phyloP scores from a whole-genome alignment of 306 rosid genomes.

The Ormosia emarginata region DNA sequence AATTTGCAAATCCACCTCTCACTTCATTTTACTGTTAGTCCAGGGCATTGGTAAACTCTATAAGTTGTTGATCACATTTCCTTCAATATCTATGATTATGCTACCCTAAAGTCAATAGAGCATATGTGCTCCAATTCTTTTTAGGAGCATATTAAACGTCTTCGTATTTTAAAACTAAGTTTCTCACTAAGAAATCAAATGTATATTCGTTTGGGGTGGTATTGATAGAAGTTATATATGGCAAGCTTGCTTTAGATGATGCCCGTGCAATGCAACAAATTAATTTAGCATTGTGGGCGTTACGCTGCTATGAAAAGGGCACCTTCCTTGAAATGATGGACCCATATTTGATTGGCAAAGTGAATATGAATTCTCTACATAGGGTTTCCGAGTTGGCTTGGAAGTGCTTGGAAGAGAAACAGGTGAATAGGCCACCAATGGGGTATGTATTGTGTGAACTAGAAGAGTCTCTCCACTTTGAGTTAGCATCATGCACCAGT shows the following conservation, averaged over 20 bases:
- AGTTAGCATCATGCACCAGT: neutral
- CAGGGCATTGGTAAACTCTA: too few species aligned
- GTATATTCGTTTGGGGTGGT: conserved; percentile 54
- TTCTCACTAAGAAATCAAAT: conserved; percentile 36
- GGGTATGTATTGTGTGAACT: conserved; percentile 17
- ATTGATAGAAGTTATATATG: conserved; percentile 37
- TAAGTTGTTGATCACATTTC: too few species aligned
- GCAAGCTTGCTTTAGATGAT: conserved; percentile 34
- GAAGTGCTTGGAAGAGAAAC: conserved; percentile 24
- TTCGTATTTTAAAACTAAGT: too few species aligned
- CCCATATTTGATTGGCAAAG: neutral
- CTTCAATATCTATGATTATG: too few species aligned
- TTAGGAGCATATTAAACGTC: too few species aligned
- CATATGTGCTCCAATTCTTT: too few species aligned
- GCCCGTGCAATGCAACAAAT: conserved; percentile 12
- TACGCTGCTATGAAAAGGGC: neutral
- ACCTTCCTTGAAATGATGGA: neutral
- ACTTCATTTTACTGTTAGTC: too few species aligned
- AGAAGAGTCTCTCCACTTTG: conserved; percentile 24
- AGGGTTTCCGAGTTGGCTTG: conserved; percentile 23
- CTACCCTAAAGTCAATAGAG: too few species aligned
- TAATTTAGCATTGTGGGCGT: conserved; percentile 42
- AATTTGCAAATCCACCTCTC: too few species aligned
- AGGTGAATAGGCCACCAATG: conserved; percentile 23
- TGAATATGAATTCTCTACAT: neutral